Base-by-base conservation (phyloP, 2,329 filamentous ascomycete genomes). In the Tolypocladium sp. region DNA sequence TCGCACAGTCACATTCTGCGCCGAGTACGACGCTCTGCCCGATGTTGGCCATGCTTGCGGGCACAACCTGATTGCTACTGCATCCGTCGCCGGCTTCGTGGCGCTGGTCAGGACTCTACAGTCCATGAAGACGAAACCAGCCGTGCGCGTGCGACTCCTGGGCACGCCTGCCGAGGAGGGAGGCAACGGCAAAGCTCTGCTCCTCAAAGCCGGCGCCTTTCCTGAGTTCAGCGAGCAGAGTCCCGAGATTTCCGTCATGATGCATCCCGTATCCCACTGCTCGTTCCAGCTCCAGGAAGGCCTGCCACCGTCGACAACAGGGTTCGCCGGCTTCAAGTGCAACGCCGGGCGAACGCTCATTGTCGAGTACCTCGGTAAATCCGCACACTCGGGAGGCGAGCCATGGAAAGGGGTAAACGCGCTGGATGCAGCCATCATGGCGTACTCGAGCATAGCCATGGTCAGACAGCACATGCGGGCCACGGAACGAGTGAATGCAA, bases 151-250 rank as follows among this genome's bases (percentile, higher is more conserved):
- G 2, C 69, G 74, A 1, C 66, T 77, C 1, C 65, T 77, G 0
- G 74, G 76, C 4, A 77, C 74, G 0, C 75, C 74, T 0, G 75
- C 75, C 5, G 74, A 77, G 49, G 75, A 77, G 59, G 73, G 73
- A 20, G 74, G 74, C 41, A 74, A 74, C 20, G 75, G 75, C 12
- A 51, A 77, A 77, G 63, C 66, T 79, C 52, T 73, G 71, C 44
- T 69, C 80, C 42, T 51, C 17, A n/a, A 51, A 20, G 46, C 46
- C 15, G 46, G 27, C 6, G 46, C 46, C 3, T 51, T 51, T 51
- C 2, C 7, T 17, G 15, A 51, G 2, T 17, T 51, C 25, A 30
- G 46, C 25, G 25, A 51, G 15, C 25, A 51, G 27, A 51, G 15
- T 20, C 25, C 46, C 46, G 46, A 51, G 15, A 13, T 51, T 17